Evolutionary conservation across 306 rosid genomes (phyloP).

Genomic region (Casuarina cunninghamiana): DNA sequence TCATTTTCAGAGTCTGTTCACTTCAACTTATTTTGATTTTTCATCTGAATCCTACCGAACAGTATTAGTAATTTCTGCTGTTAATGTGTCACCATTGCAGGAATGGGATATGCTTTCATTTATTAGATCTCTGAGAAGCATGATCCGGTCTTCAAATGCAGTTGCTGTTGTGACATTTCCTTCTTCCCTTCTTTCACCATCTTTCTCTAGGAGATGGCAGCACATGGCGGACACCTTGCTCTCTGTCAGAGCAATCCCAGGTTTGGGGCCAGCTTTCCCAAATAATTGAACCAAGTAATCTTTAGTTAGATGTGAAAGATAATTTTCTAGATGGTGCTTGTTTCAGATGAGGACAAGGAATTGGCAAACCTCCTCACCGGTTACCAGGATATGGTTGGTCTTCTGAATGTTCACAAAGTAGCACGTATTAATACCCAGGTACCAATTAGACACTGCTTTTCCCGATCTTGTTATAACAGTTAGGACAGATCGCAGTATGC

Average conservation of each 20-base stretch:
- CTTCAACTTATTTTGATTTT: neutral
- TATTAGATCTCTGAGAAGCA: constrained; percentile 65
- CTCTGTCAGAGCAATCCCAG: constrained; percentile 82
- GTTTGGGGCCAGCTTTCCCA: constrained; percentile 38
- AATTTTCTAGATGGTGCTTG: constrained; percentile 15
- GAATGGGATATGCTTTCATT: constrained; percentile 93
- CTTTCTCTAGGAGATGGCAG: constrained; percentile 76
- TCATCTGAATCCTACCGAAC: neutral
- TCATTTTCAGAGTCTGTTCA: neutral
- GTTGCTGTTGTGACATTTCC: constrained; percentile 77
- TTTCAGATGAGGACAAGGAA: constrained; percentile 85
- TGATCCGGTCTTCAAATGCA: constrained; percentile 69
- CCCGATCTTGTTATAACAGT: no score
- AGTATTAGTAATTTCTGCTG: constrained; percentile 1
- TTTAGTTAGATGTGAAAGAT: constrained; percentile 16
- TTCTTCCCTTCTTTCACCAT: constrained; percentile 62
- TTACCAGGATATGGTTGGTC: constrained; percentile 92
- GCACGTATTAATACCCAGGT: constrained; percentile 47
- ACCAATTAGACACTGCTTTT: no score
- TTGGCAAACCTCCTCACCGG: constrained; percentile 85
- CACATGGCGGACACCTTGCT: constrained; percentile 92
- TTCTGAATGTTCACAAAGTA: constrained; percentile 73
- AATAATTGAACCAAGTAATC: neutral
- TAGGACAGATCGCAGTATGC: no score
- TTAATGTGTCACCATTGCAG: constrained; percentile 37